A percentile compares a stretch with the other conserved stretches of the same genome.
Conservation (phyloP, 2,329 filamentous ascomycete species). For the Talaromyces atroroseus region DNA sequence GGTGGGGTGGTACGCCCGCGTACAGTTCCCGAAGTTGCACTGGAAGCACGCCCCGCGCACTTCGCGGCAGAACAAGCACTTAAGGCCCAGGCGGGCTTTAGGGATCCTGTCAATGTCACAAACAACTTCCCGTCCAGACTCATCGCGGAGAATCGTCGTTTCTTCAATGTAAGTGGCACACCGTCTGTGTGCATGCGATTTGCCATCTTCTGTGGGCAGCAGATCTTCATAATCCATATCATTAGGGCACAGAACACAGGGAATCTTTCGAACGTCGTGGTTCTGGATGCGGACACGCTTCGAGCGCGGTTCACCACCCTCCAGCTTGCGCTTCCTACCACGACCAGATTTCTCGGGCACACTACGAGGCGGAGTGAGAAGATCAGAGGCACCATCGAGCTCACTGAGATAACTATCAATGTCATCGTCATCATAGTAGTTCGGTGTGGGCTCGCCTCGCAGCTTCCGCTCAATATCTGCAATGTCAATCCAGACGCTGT, state of each 20-base stretch:
- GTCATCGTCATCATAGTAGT: slow-evolving; percentile 40
- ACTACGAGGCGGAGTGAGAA: slow-evolving; percentile 73
- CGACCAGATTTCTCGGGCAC: slow-evolving; percentile 55
- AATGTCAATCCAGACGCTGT: slow-evolving; percentile 98
- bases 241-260: slow-evolving; percentile 89
- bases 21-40: slow-evolving; percentile 91
- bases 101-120: slow-evolving; percentile 75
- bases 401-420: slow-evolving; percentile 60
- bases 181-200: slow-evolving; percentile 72
- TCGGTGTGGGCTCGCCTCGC: slow-evolving; percentile 67
- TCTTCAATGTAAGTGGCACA: slow-evolving; percentile 91
- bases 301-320: slow-evolving; percentile 53
- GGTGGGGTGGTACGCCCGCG: slow-evolving; percentile 87
- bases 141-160: slow-evolving; percentile 71
- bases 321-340: slow-evolving; percentile 65
- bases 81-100: slow-evolving; percentile 82
- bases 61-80: slow-evolving; percentile 90
- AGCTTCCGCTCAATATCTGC: slow-evolving; percentile 92
- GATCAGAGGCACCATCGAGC: slow-evolving; percentile 59
- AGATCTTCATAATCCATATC: slow-evolving; percentile 75
- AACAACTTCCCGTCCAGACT: slow-evolving; percentile 64
- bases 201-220: slow-evolving; percentile 80
- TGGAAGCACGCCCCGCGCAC: slow-evolving; percentile 96
- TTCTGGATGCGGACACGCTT: slow-evolving; percentile 75
- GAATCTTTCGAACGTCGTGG: slow-evolving; percentile 65